Evolutionary conservation across 2,329 filamentous ascomycete genomes (phyloP).

Genomic region (Cryphonectria naterciae): DNA sequence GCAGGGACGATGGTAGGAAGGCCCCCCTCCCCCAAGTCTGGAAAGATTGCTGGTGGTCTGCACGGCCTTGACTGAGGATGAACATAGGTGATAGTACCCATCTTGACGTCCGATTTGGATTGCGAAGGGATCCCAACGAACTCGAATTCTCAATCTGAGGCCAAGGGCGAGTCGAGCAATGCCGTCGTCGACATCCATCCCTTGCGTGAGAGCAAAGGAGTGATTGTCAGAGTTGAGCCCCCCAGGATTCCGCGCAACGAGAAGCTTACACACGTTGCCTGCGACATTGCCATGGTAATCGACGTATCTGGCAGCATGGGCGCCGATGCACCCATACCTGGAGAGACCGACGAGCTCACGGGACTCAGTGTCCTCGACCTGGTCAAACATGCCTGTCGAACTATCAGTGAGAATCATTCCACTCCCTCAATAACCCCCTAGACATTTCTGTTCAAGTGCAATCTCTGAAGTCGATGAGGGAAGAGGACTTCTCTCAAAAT

Average conservation of each 20-base stretch:
- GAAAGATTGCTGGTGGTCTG: not conserved
- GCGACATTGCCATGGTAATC: constrained; percentile 65
- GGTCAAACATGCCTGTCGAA: constrained; percentile 62
- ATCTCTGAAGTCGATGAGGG: too few species aligned
- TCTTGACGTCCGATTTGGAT: not conserved
- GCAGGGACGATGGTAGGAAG: constrained; percentile 8
- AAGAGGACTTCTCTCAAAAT: not conserved
- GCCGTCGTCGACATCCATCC: constrained; percentile 43
- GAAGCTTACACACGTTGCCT: constrained; percentile 49
- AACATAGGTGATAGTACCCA: not conserved
- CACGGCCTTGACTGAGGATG: not conserved
- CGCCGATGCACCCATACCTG: constrained; percentile 48
- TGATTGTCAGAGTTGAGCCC: constrained; percentile 52
- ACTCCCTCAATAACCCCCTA: not conserved
- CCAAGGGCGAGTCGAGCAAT: not conserved
- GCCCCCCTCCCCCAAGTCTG: not conserved
- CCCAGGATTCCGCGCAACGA: constrained; percentile 41
- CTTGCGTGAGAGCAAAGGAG: constrained; percentile 42
- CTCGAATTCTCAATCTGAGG: not conserved
- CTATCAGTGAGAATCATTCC: constrained; percentile 42
- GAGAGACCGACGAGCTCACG: constrained; percentile 47
- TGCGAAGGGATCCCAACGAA: constrained; percentile 3
- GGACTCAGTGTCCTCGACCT: constrained; percentile 62
- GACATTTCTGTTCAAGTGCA: not conserved
- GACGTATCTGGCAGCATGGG: constrained; percentile 65